Base-by-base conservation (phyloP, 1,284 basidiomycete genomes). In the Stygiomarasmius scandens region DNA sequence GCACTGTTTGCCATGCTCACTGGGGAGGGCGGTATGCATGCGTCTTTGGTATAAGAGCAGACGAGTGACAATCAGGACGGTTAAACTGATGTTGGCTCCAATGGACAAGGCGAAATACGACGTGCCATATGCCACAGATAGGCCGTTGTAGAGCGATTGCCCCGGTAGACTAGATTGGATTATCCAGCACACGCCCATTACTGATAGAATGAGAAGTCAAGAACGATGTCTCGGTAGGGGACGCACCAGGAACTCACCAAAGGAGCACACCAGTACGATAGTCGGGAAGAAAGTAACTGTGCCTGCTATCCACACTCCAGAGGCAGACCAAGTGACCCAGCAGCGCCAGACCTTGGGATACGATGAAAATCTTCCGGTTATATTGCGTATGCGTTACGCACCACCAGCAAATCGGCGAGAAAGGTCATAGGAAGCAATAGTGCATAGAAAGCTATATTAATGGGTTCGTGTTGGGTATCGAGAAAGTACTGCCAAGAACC, bases 331-430 rank as follows among this genome's bases (percentile, higher is more conserved):
- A 25, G 79, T 79, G 32, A 77, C 71, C 73, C 73, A 79, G 61
- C 76, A 78, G 23, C 78, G 68, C 77, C 77, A 79, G 12, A 78
- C 64, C 77, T 80, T n/a, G n/a, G n/a, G n/a, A n/a, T n/a, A n/a
- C n/a, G n/a, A n/a, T n/a, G n/a, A n/a, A n/a, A n/a, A n/a, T n/a
- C n/a, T n/a, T n/a, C n/a, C n/a, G n/a, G n/a, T n/a, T n/a, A n/a
- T n/a, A n/a, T n/a, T n/a, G n/a, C n/a, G n/a, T n/a, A n/a, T n/a
- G n/a, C n/a, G 25, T 38, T 14, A 27, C 38, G 25, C 44, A 67
- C 75, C 63, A 78, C 72, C 5, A 78, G 69, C 4, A 74, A 60
- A 58, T 78, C 77, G 58, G 73, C 66, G 12, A 76, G 67, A 53
- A 75, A 75, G 1, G 77, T 78, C 27, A 77, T 64, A 8, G 77